Evolutionary conservation across 257 asterid species (phyloP).

Genomic region (Salvia splendens): DNA sequence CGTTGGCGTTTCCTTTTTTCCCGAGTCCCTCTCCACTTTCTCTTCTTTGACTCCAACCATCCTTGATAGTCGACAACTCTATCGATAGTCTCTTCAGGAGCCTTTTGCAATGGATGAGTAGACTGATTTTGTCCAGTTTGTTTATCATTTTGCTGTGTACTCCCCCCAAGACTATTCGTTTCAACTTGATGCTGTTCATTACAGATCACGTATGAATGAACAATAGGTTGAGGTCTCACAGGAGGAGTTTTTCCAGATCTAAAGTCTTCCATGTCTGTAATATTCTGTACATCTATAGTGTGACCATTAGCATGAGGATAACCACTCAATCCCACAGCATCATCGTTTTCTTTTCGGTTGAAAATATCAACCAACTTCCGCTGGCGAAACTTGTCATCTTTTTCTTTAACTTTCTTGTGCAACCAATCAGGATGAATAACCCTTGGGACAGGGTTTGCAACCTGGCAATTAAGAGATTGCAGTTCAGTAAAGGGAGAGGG

Average conservation of each 20-base stretch:
- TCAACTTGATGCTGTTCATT: conserved; percentile 40
- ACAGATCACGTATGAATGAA: conserved; percentile 55
- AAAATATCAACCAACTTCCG: conserved; percentile 84
- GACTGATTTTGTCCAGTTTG: conserved; percentile 36
- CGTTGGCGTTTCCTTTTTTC: conserved; percentile 89
- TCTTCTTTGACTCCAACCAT: conserved; percentile 90
- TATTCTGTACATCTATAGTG: conserved; percentile 44
- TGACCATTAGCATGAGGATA: conserved; percentile 40
- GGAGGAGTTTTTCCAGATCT: conserved; percentile 47
- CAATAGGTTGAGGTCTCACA: conserved; percentile 65
- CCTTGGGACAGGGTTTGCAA: conserved; percentile 98
- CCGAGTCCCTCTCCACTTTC: conserved; percentile 86
- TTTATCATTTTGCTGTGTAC: conserved; percentile 40
- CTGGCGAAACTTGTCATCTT: conserved; percentile 95
- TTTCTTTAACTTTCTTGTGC: conserved; percentile 96
- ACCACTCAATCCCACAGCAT: conserved; percentile 34
- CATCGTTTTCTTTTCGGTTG: conserved; percentile 49
- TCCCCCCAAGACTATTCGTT: conserved; percentile 42
- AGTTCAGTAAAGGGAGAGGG: conserved; percentile 27
- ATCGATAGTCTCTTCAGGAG: conserved; percentile 57
- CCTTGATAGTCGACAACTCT: conserved; percentile 77
- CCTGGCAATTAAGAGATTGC: conserved; percentile 55
- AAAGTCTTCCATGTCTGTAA: conserved; percentile 84
- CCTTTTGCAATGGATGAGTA: conserved; percentile 43
- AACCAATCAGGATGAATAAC: conserved; percentile 99